phyloP scores from a whole-genome alignment of 2,329 filamentous ascomycete species.

The Nectriaceae sp. region DNA sequence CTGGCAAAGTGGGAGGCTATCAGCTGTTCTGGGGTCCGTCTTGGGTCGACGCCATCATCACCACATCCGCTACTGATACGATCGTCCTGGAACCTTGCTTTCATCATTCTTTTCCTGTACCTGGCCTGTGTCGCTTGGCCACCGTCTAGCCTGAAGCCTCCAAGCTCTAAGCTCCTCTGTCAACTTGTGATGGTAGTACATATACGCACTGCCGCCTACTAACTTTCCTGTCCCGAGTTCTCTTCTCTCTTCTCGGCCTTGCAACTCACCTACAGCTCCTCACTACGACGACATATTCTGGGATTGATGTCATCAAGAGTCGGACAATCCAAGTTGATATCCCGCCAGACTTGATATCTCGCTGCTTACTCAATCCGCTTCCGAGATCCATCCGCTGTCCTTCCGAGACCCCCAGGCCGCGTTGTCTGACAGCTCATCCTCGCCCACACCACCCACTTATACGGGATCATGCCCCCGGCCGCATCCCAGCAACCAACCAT shows the following conservation, averaged over 20 bases:
- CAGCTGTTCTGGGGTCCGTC: background rate
- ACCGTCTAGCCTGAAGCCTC: background rate
- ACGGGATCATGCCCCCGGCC: conserved; percentile 4
- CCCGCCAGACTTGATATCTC: no score
- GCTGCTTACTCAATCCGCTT: no score
- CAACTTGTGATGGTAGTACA: background rate
- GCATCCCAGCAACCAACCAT: conserved; percentile 27
- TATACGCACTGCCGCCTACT: background rate
- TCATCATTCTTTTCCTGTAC: background rate
- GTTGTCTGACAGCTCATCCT: background rate
- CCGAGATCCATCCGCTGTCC: no score
- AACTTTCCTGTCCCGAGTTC: background rate
- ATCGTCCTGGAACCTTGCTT: background rate
- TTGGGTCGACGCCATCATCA: conserved; percentile 2
- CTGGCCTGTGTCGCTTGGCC: background rate
- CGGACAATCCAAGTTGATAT: no score
- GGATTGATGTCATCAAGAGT: no score
- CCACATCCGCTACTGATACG: background rate
- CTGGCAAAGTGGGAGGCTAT: background rate
- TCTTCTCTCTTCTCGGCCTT: background rate
- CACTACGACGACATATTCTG: no score
- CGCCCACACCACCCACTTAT: background rate
- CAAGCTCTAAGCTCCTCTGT: background rate
- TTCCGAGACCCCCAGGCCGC: background rate
- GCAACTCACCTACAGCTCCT: no score